Percentiles rank a stretch among this genome's conserved stretches.
These are phyloP conservation scores for Talaromyces nanjingensis DNA, from an alignment of 495 filamentous ascomycete species.

Conservation along the genomic window DNA sequence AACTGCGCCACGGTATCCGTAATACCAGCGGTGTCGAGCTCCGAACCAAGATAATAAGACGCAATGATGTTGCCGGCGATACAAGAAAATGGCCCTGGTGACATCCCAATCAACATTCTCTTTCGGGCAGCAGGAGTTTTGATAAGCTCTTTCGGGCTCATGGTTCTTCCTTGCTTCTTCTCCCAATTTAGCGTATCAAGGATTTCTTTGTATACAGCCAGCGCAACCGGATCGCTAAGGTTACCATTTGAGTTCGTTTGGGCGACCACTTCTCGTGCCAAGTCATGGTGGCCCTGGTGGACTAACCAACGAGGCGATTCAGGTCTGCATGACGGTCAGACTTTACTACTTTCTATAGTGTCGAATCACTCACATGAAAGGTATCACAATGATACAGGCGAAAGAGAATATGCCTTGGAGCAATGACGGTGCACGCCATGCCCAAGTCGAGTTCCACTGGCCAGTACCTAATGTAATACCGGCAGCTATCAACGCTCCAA, in stretches of 20 bases:
- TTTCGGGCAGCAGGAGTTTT: conserved; percentile 34
- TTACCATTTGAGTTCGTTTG: conserved; percentile 41
- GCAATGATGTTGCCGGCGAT: conserved; percentile 46
- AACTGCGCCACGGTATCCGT: conserved; percentile 32
- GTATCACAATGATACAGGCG: conserved; percentile 44
- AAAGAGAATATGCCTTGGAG: conserved; percentile 47
- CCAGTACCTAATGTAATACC: conserved; percentile 47
- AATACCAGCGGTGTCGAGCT: conserved; percentile 42
- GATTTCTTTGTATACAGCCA: conserved; percentile 24
- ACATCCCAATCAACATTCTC: conserved; percentile 39
- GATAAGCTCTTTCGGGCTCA: conserved; percentile 34
- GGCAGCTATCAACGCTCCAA: conserved; percentile 41
- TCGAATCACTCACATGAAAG: conserved; percentile 29
- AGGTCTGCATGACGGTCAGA: conserved; percentile 17
- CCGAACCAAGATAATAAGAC: conserved; percentile 39
- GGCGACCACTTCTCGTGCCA: conserved; percentile 28
- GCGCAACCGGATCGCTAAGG: conserved; percentile 28
- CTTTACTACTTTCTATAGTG: background rate
- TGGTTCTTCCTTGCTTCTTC: conserved; percentile 31
- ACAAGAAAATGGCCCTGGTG: conserved; percentile 33
- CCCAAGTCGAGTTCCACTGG: conserved; percentile 40
- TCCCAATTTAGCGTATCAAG: conserved; percentile 35
- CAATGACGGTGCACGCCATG: conserved; percentile 50
- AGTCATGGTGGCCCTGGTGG: conserved; percentile 28
- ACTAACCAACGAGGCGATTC: conserved; percentile 47